A percentile compares a stretch with the other conserved stretches of the same genome.
Conservation (phyloP, 805 yeast species). For the Osmozyma mogii region DNA sequence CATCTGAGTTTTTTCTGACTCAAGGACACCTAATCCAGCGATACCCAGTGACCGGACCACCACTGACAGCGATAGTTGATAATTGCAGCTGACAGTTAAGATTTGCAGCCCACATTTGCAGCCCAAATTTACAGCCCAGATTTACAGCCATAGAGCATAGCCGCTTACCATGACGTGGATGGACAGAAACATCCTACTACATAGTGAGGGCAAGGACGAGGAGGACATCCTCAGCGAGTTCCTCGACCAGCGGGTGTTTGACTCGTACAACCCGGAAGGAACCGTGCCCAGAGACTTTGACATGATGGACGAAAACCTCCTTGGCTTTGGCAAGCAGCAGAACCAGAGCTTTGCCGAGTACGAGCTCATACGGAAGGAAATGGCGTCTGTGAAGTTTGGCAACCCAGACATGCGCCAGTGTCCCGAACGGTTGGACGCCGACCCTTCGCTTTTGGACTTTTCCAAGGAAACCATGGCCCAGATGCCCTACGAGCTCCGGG, state of each 20-base stretch:
- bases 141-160: not conserved
- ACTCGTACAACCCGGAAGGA: no score
- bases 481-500: conserved; percentile 42
- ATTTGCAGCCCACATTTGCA: not conserved
- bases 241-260: conserved; percentile 45
- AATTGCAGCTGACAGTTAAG: no score
- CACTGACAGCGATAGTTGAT: no score
- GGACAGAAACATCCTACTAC: conserved; percentile 17
- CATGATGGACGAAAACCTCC: not conserved
- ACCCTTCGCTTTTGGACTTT: conserved; percentile 30
- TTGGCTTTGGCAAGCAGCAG: not conserved
- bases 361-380: conserved; percentile 40
- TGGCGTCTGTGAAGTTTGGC: conserved; percentile 50
- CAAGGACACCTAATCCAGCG: no score
- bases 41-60: no score
- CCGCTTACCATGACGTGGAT: conserved; percentile 12
- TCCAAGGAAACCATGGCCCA: conserved; percentile 25
- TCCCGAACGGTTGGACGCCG: conserved; percentile 23
- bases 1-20: no score
- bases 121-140: not conserved
- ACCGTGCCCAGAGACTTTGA: no score
- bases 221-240: conserved; percentile 52
- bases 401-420: conserved; percentile 30
- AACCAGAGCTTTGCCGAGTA: conserved; percentile 17
- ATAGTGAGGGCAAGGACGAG: conserved; percentile 18